These are phyloP conservation scores for Podospora pseudocomata DNA, from an alignment of 495 filamentous ascomycete species.

Conservation along the genomic window DNA sequence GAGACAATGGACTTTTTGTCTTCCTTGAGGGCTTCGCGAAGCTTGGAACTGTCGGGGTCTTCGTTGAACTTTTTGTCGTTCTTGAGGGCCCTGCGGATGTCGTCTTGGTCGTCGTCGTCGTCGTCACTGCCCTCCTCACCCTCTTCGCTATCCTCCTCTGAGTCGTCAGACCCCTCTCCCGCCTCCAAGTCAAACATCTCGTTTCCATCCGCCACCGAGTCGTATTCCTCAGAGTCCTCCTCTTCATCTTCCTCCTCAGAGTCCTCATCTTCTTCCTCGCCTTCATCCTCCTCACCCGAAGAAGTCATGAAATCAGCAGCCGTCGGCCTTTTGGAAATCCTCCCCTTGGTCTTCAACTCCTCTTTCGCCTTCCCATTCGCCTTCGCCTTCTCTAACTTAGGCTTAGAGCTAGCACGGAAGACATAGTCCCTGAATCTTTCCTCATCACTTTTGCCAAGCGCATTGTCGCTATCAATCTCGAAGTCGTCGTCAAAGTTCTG, in stretches of 20 bases:
- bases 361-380: constrained; percentile 6
- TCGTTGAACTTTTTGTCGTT: background rate
- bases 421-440: constrained; percentile 15
- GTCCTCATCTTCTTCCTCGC: constrained; percentile 37
- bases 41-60: background rate
- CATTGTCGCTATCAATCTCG: background rate
- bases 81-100: constrained; percentile 29
- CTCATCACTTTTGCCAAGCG: background rate
- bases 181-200: constrained; percentile 23
- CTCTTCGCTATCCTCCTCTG: constrained; percentile 28
- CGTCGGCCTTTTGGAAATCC: constrained; percentile 36
- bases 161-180: constrained; percentile 4
- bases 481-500: background rate
- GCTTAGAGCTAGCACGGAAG: constrained; percentile 53
- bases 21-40: constrained; percentile 66
- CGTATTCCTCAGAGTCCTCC: constrained; percentile 25
- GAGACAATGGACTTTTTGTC: constrained; percentile 67
- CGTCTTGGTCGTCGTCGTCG: constrained; percentile 37
- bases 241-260: constrained; percentile 34
- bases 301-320: constrained; percentile 52
- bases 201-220: constrained; percentile 23
- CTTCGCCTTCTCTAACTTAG: constrained; percentile 15
- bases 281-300: constrained; percentile 40
- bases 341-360: constrained; percentile 16
- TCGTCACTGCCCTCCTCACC: constrained; percentile 39